Percentiles rank a stretch among this genome's conserved stretches.
Evolutionary conservation across 352 stramenopile species (phyloP).

Genomic region (Phytopythium kandeliae): DNA sequence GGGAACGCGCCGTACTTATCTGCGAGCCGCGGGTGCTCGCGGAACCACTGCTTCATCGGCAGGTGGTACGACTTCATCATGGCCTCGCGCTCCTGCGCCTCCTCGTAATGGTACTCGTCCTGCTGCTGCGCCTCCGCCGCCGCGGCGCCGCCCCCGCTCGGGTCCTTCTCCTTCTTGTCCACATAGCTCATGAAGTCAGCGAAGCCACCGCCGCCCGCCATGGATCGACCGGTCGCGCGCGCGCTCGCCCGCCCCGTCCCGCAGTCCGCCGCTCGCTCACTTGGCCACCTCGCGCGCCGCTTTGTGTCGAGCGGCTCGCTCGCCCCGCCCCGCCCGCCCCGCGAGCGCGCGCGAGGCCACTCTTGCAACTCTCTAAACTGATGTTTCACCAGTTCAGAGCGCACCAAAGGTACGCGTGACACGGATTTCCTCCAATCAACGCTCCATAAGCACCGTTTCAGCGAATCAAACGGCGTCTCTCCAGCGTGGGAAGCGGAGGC

Average conservation of each 20-base stretch:
- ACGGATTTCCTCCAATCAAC: slow-evolving; percentile 2
- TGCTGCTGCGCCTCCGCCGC: slow-evolving; percentile 8
- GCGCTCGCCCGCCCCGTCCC: no score
- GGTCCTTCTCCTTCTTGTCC: slow-evolving; percentile 11
- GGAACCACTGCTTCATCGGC: slow-evolving; percentile 88
- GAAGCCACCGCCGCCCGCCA: slow-evolving; percentile 57
- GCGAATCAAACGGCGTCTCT: neutral
- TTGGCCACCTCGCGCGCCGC: no score
- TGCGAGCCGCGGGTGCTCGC: slow-evolving; percentile 42
- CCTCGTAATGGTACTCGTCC: slow-evolving; percentile 79
- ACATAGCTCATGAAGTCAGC: slow-evolving; percentile 70
- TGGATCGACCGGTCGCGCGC: slow-evolving; percentile 8
- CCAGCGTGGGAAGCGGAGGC: neutral
- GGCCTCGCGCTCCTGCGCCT: slow-evolving; percentile 80
- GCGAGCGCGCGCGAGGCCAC: no score
- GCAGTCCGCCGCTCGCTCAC: no score
- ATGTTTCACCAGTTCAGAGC: neutral
- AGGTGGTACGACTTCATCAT: slow-evolving; percentile 88
- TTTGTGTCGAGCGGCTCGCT: neutral
- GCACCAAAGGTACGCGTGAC: neutral
- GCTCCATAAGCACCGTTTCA: neutral
- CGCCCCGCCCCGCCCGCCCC: no score
- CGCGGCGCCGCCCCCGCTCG: neutral
- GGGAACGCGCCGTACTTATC: slow-evolving; percentile 89
- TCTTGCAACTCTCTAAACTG: neutral